Percentiles rank a stretch among this genome's conserved stretches.
These are phyloP conservation scores for Lathyrus oleraceus DNA, from an alignment of 306 rosid species.

Conservation along the genomic window DNA sequence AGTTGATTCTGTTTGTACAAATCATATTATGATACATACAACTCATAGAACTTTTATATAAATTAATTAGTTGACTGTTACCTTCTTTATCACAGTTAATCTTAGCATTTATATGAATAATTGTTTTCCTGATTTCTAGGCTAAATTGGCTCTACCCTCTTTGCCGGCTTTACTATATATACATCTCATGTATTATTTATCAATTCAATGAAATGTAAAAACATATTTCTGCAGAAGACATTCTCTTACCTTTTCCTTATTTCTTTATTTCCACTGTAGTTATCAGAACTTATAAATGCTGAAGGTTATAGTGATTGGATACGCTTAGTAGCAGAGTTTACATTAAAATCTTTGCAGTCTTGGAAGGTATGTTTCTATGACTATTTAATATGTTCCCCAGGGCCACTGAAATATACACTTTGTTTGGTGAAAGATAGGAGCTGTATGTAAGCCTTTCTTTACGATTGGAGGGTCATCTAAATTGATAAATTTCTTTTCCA, in stretches of 20 bases:
- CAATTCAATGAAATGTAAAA: too few species aligned
- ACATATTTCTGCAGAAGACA: neutral
- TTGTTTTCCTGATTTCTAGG: too few species aligned
- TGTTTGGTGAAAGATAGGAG: conserved; percentile 3
- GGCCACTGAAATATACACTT: conserved; percentile 13
- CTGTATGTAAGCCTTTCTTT: neutral
- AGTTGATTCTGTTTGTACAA: too few species aligned
- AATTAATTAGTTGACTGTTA: too few species aligned
- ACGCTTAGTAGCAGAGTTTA: conserved; percentile 84
- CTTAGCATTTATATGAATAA: too few species aligned
- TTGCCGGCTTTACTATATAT: too few species aligned
- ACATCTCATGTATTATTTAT: too few species aligned
- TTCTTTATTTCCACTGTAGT: conserved; percentile 47
- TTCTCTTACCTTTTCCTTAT: conserved; percentile 16
- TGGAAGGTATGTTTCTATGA: conserved; percentile 71
- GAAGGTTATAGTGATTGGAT: conserved; percentile 98
- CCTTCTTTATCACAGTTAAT: too few species aligned
- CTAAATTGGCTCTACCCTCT: too few species aligned
- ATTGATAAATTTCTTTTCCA: neutral
- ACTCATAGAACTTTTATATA: too few species aligned
- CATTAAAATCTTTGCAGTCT: conserved; percentile 89
- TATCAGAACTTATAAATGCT: conserved; percentile 85
- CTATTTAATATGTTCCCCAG: conserved; percentile 10
- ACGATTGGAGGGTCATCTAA: conserved; percentile 1
- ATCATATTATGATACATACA: too few species aligned